Percentiles rank a stretch among this genome's conserved stretches.
These are phyloP conservation scores for Setaria italica DNA, from an alignment of 202 grass and related monocot genomes.

Conservation along the genomic window DNA sequence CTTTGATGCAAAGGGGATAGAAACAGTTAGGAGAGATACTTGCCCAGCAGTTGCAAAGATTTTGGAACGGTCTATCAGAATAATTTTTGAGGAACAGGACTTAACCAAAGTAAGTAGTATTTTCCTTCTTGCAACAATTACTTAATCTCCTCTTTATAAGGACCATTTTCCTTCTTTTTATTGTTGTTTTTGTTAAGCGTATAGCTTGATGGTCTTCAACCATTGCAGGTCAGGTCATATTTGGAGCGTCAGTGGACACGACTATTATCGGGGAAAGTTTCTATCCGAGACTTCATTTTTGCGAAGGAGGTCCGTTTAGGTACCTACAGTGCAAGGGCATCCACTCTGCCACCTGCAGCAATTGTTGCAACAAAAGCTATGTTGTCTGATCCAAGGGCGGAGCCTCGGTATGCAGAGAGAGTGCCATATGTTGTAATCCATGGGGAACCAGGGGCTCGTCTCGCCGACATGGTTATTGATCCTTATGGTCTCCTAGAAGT, in stretches of 20 bases:
- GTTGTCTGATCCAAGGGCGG: slow-evolving; percentile 78
- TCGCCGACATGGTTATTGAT: slow-evolving; percentile 87
- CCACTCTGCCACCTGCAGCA: slow-evolving; percentile 80
- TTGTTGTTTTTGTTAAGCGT: neutral
- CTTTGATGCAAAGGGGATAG: slow-evolving; percentile 96
- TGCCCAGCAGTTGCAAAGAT: slow-evolving; percentile 91
- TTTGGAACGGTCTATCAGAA: slow-evolving; percentile 87
- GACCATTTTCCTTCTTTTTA: slow-evolving; percentile 34
- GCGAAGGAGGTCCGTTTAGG: slow-evolving; percentile 88
- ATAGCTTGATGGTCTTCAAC: slow-evolving; percentile 40
- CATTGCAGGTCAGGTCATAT: slow-evolving; percentile 78
- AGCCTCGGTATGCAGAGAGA: slow-evolving; percentile 81
- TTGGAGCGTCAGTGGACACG: slow-evolving; percentile 84
- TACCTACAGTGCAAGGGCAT: slow-evolving; percentile 72
- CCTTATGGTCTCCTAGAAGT: slow-evolving; percentile 78
- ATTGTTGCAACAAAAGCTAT: slow-evolving; percentile 92
- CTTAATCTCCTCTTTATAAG: slow-evolving; percentile 27
- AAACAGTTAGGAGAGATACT: slow-evolving; percentile 92
- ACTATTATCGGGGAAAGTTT: slow-evolving; percentile 89
- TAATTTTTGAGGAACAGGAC: slow-evolving; percentile 91
- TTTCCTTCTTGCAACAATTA: neutral
- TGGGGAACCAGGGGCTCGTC: slow-evolving; percentile 93
- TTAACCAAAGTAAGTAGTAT: slow-evolving; percentile 63
- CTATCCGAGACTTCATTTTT: slow-evolving; percentile 89
- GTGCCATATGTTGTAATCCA: slow-evolving; percentile 90